Base-by-base conservation (phyloP, 768 basidiomycete genomes). In the Rhodosporidiobolus odoratus region DNA sequence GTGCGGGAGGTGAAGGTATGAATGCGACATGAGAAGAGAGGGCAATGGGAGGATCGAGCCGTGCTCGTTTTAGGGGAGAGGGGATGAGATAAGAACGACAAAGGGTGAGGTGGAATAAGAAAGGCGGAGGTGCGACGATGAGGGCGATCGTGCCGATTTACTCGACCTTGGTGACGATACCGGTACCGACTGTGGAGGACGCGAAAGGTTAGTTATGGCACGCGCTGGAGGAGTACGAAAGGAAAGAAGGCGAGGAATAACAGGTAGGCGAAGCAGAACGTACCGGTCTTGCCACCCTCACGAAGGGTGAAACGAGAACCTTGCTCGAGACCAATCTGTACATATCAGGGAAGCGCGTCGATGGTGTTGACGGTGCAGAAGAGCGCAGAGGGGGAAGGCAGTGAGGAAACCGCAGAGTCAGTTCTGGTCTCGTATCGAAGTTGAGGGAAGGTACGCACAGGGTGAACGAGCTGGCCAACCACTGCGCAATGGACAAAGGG, bases 101-200 rank as follows among this genome's bases (percentile, higher is more conserved):
- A 96, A 78, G 45, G 95, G 84, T 8, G 94, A 97, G 2, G 92
- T 88, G 76, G 91, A 88, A 1, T 92, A 93, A 17, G 97, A 84
- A 38, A 92, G 81, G 8, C 89, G 88, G 3, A 97, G 82, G 0
- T 94, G 93, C 43, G 43, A 45, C 34, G 47, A 72, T 65, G 34
- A 72, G 62, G 21, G 70, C 70, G 43, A 67, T 64, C 48, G 66
- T 25, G n/a, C 23, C 43, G 43, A 13, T 12, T 12, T 12, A 52
- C 13, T 32, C 12, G 21, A 50, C 9, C n/a, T 65, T 68, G 64
- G 75, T 75, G 59, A 96, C 87, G 76, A 98, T 87, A 76, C 95
- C 95, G 71, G 95, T 98, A 66, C 92, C 94, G 78, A 97, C 90
- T 91, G 73, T 13, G 38, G 35, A 50, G 62, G 41, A 50, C 17